These are phyloP conservation scores for Tubosaeta sp. DNA, from an alignment of 768 basidiomycete species.

Conservation along the genomic window DNA sequence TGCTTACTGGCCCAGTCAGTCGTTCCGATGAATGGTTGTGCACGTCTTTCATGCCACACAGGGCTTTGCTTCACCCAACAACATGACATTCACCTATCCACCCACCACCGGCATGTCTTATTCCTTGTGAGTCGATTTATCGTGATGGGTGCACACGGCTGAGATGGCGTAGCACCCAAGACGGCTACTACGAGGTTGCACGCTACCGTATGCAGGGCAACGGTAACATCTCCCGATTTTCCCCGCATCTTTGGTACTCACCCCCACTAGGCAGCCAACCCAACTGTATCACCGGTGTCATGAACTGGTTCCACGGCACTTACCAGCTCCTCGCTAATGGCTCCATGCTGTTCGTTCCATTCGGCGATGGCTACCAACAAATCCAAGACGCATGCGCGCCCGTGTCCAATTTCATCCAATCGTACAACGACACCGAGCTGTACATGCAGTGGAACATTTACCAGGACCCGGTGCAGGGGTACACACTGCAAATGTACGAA, in stretches of 20 bases:
- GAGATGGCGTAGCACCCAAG: slow-evolving; percentile 47
- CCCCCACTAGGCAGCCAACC: slow-evolving; percentile 62
- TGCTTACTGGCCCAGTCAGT: slow-evolving; percentile 81
- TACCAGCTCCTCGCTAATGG: slow-evolving; percentile 69
- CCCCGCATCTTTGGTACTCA: neutral
- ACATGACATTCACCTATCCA: slow-evolving; percentile 81
- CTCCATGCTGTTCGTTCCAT: slow-evolving; percentile 69
- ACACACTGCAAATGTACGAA: slow-evolving; percentile 72
- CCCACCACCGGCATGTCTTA: slow-evolving; percentile 80
- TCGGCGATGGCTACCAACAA: slow-evolving; percentile 90
- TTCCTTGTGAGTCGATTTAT: slow-evolving; percentile 65
- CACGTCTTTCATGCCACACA: slow-evolving; percentile 27
- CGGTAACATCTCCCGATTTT: slow-evolving; percentile 40
- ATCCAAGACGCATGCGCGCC: slow-evolving; percentile 93
- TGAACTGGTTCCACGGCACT: slow-evolving; percentile 88
- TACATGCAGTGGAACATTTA: slow-evolving; percentile 69
- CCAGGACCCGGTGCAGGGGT: slow-evolving; percentile 54
- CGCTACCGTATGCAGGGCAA: slow-evolving; percentile 89
- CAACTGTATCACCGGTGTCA: slow-evolving; percentile 82
- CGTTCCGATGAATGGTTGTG: neutral
- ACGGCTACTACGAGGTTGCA: slow-evolving; percentile 83
- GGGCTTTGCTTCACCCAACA: slow-evolving; percentile 83
- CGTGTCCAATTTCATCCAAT: slow-evolving; percentile 79
- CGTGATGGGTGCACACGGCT: neutral
- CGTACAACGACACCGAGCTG: slow-evolving; percentile 73